Evolutionary conservation across 1,284 basidiomycete species (phyloP).

Genomic region (Ceratobasidium sp.): DNA sequence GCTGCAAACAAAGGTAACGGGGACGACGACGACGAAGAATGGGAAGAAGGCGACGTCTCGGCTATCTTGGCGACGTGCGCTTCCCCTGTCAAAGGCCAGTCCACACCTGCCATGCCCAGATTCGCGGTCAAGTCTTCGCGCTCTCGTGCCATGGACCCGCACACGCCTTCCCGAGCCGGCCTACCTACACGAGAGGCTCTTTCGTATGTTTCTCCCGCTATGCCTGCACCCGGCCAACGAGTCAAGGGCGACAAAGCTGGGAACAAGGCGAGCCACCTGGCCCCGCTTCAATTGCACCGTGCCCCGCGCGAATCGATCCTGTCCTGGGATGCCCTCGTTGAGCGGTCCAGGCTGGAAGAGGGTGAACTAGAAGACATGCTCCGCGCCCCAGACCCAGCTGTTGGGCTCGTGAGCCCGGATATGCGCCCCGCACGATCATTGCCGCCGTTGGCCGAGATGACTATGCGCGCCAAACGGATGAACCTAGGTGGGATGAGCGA

Average conservation of each 20-base stretch:
- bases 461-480: slow-evolving; percentile 15
- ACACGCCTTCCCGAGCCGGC: slow-evolving; percentile 19
- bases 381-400: slow-evolving; percentile 34
- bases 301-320: slow-evolving; percentile 40
- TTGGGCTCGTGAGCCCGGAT: slow-evolving; percentile 37
- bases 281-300: not conserved
- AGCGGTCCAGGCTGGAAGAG: slow-evolving; percentile 39
- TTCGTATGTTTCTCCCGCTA: slow-evolving; percentile 32
- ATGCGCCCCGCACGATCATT: slow-evolving; percentile 36
- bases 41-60: slow-evolving; percentile 33
- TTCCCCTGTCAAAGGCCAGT: slow-evolving; percentile 34
- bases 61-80: slow-evolving; percentile 26
- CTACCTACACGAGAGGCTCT: slow-evolving; percentile 29
- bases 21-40: slow-evolving; percentile 29
- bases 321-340: slow-evolving; percentile 37
- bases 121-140: slow-evolving; percentile 19
- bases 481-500: slow-evolving; percentile 41
- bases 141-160: slow-evolving; percentile 1
- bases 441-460: slow-evolving; percentile 5
- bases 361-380: slow-evolving; percentile 38
- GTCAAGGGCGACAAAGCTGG: slow-evolving; percentile 24
- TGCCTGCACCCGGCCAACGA: slow-evolving; percentile 11
- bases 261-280: not conserved
- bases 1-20: not conserved
- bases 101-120: slow-evolving; percentile 36